Conservation (phyloP, 2,329 filamentous ascomycete species). For the Calonectria pteridis region DNA sequence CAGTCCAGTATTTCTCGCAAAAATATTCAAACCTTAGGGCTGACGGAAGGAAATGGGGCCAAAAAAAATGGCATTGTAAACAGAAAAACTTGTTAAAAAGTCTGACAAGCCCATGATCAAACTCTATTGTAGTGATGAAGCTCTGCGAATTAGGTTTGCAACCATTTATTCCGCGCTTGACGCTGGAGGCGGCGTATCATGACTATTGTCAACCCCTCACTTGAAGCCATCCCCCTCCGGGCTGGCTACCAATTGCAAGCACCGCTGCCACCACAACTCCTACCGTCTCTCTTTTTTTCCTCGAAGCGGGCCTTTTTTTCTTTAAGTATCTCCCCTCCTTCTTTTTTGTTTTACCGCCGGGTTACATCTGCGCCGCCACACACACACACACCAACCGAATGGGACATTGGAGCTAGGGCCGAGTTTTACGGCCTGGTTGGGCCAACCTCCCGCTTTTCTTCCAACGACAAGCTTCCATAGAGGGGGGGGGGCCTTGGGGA, state of each 20-base stretch:
- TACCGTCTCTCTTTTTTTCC: neutral
- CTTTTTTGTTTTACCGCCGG: slow-evolving; percentile 11
- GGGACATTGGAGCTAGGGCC: neutral
- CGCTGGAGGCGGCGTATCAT: slow-evolving; percentile 17
- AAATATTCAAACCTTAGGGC: slow-evolving; percentile 4
- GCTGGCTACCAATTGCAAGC: neutral
- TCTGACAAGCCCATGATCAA: neutral
- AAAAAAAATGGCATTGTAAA: slow-evolving; percentile 6
- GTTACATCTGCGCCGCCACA: slow-evolving; percentile 16
- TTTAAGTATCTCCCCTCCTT: neutral
- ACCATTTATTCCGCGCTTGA: neutral
- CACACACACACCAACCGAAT: neutral
- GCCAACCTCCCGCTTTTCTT: slow-evolving; percentile 9
- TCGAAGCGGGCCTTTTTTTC: slow-evolving; percentile 13
- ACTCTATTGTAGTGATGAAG: neutral
- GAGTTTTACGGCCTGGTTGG: neutral
- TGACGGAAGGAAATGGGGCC: neutral
- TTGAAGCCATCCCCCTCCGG: slow-evolving; percentile 9
- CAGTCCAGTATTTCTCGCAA: neutral
- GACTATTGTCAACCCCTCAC: slow-evolving; percentile 19
- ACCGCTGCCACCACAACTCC: neutral
- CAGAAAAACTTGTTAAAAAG: slow-evolving; percentile 9
- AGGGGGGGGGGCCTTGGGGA: neutral
- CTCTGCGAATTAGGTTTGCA: neutral
- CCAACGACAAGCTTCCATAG: neutral